Base-by-base conservation (phyloP, 805 yeast genomes). In the Sugiyamaella smithiae region DNA sequence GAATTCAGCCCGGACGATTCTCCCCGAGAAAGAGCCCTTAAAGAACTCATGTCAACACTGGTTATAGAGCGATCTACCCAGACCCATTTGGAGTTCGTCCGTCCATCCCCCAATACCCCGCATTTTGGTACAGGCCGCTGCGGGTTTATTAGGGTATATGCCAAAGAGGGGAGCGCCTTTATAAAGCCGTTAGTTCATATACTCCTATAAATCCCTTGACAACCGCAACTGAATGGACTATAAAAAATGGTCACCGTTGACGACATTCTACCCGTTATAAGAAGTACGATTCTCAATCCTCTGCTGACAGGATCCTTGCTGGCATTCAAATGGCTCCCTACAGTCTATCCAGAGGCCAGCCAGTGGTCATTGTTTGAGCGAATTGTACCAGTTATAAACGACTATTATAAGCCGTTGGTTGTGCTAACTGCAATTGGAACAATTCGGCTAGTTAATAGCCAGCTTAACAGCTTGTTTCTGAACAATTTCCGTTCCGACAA, bases 401-500 rank as follows among this genome's bases (percentile, higher is more conserved):
- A 16, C 7, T 14, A 32, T 32, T 6, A 32, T 6, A 32, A 16
- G 7, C 11, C 37, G 6, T 16, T 32, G 19, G n/a, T 32, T 14
- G 42, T 40, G 8, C 19, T 40, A 7, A 22, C 29, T 22, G 43
- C 32, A 5, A 5, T 17, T 9, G 43, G 43, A 11, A 25, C 31
- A 8, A 8, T 40, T 14, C 29, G 31, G 8, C n/a, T 14, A 19
- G 43, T 14, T 5, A 40, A 40, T 40, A n/a, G 32, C 16, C 23
- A 19, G 12, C 43, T 40, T 9, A 40, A 40, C 19, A 23, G 17
- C 11, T 12, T 9, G 14, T 12, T 14, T 17, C 23, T 38, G 7
- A 46, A 41, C 28, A 43, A 43, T 16, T 24, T 7, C 42, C 11
- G 11, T 6, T 32, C 43, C 26, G 42, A 43, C 20, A 22, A 31